These are phyloP conservation scores for Aspergillus pseudoviridinutans DNA, from an alignment of 2,329 filamentous ascomycete genomes.

Conservation along the genomic window DNA sequence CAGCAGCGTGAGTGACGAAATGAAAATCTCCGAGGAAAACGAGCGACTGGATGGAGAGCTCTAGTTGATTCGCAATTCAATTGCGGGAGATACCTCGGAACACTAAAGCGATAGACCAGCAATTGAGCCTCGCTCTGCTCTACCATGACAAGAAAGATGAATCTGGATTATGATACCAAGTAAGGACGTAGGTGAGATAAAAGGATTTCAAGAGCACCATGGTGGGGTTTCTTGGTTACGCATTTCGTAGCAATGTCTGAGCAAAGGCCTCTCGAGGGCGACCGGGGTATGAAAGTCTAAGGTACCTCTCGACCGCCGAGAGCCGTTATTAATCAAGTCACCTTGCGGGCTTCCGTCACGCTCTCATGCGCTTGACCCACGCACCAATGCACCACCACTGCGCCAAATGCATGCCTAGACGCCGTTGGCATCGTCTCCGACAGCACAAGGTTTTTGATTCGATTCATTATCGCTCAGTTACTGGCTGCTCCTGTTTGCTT, in stretches of 20 bases:
- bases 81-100: slow-evolving; percentile 11
- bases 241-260: slow-evolving; percentile 10
- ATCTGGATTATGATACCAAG: background rate
- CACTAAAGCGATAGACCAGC: slow-evolving; percentile 7
- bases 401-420: background rate
- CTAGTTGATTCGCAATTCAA: slow-evolving; percentile 14
- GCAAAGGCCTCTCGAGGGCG: slow-evolving; percentile 15
- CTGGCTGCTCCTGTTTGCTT: background rate
- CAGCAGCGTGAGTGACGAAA: background rate
- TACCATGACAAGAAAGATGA: slow-evolving; percentile 12
- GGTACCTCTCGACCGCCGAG: slow-evolving; percentile 3
- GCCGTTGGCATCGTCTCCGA: background rate
- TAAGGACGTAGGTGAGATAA: background rate
- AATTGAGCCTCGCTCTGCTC: slow-evolving; percentile 1
- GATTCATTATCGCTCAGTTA: background rate
- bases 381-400: background rate
- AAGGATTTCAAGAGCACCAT: slow-evolving; percentile 8
- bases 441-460: background rate
- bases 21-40: background rate
- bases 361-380: background rate
- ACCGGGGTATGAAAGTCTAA: slow-evolving; percentile 5
- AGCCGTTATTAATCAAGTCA: slow-evolving; percentile 5
- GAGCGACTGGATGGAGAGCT: background rate
- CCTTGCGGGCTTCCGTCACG: background rate
- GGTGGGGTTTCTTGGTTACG: slow-evolving; percentile 15